A percentile compares a stretch with the other conserved stretches of the same genome.
Conservation (phyloP, 2,329 filamentous ascomycete species). For the Ascochyta pisi region DNA sequence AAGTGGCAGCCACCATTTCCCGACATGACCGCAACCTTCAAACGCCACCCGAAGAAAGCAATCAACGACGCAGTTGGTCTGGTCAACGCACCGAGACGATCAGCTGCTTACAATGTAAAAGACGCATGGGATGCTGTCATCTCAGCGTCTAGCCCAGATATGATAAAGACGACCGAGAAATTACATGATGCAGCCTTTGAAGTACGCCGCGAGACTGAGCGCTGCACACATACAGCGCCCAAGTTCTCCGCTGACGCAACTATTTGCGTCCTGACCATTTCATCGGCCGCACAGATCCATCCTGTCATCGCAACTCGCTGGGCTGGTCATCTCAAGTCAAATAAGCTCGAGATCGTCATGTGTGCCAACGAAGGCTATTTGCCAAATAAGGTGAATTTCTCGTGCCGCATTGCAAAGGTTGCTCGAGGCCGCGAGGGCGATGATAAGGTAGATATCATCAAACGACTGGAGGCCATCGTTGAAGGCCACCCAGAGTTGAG, state of each 20-base stretch:
- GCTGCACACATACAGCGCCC: slow-evolving; percentile 67
- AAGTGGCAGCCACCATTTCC: slow-evolving; percentile 73
- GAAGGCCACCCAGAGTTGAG: slow-evolving; percentile 44
- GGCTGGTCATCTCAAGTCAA: slow-evolving; percentile 66
- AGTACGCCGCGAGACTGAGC: slow-evolving; percentile 67
- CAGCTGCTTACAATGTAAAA: slow-evolving; percentile 65
- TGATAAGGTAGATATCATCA: slow-evolving; percentile 68
- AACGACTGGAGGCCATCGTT: slow-evolving; percentile 62
- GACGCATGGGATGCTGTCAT: slow-evolving; percentile 67
- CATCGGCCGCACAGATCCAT: slow-evolving; percentile 67
- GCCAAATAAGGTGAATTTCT: slow-evolving; percentile 70
- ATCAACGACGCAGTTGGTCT: slow-evolving; percentile 69
- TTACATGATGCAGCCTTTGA: slow-evolving; percentile 64
- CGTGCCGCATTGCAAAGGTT: slow-evolving; percentile 66
- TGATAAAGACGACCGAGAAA: slow-evolving; percentile 58
- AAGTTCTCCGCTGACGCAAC: slow-evolving; percentile 68
- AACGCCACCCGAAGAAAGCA: slow-evolving; percentile 66
- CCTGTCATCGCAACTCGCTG: slow-evolving; percentile 72
- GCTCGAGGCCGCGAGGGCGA: slow-evolving; percentile 58
- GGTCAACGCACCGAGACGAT: slow-evolving; percentile 70
- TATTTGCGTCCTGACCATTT: slow-evolving; percentile 69
- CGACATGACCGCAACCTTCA: slow-evolving; percentile 67
- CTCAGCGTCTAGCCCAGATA: slow-evolving; percentile 58
- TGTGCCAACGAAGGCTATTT: slow-evolving; percentile 73
- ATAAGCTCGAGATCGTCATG: slow-evolving; percentile 67